Evolutionary conservation across 257 asterid genomes (phyloP).

Genomic region (Cordia subcordata): DNA sequence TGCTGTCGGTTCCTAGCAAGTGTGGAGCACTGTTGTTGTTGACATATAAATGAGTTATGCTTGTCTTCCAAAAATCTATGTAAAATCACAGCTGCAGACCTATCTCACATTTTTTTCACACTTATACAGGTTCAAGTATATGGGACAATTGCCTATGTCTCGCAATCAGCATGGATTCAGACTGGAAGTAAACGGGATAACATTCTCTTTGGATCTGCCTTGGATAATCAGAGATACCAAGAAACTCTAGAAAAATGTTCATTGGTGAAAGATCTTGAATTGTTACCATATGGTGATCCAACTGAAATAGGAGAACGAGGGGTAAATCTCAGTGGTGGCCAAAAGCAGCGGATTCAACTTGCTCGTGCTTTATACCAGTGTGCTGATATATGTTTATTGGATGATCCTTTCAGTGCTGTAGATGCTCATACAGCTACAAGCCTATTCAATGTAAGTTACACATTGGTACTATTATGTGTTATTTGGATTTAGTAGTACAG

Average conservation of each 20-base stretch:
- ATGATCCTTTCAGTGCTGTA: slow-evolving; percentile 97
- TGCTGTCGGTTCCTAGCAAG: not conserved
- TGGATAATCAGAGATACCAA: slow-evolving; percentile 56
- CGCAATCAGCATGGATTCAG: slow-evolving; percentile 98
- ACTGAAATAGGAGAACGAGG: slow-evolving; percentile 99
- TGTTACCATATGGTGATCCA: slow-evolving; percentile 78
- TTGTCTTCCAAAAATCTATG: too few relatives aligned
- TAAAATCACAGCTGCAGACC: too few relatives aligned
- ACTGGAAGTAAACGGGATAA: slow-evolving; percentile 85
- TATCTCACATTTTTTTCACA: not conserved
- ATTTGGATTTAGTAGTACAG: not conserved
- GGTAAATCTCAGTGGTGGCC: slow-evolving; percentile 97
- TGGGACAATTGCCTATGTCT: slow-evolving; percentile 82
- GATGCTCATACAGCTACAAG: slow-evolving; percentile 95
- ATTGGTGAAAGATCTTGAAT: slow-evolving; percentile 74
- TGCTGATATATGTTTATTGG: slow-evolving; percentile 85
- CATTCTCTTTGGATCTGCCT: slow-evolving; percentile 68
- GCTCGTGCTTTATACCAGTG: slow-evolving; percentile 92
- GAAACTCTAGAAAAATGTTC: slow-evolving; percentile 81
- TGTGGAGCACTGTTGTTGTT: not conserved
- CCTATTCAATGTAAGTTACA: slow-evolving; percentile 54
- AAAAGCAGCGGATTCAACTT: slow-evolving; percentile 91
- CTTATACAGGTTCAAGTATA: slow-evolving; percentile 58
- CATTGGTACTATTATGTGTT: not conserved
- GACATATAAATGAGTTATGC: not conserved